Evolutionary conservation across 2,329 filamentous ascomycete genomes (phyloP).

Genomic region (Colletotrichum australisinense): DNA sequence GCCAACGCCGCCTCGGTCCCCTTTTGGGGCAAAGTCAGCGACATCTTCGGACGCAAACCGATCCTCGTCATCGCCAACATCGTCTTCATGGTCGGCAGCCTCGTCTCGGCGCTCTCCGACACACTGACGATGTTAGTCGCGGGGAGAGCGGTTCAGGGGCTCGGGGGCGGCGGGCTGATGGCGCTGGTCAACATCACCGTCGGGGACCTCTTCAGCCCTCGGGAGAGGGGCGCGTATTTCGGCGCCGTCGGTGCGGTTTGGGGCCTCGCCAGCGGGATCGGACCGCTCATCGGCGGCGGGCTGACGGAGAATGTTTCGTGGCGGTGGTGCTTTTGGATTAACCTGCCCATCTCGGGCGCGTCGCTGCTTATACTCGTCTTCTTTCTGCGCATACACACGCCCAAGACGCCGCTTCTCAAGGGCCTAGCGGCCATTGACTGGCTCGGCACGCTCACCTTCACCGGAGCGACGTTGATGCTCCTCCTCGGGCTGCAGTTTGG

Average conservation of each 20-base stretch:
- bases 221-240: constrained; percentile 63
- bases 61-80: constrained; percentile 61
- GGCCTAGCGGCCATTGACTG: constrained; percentile 74
- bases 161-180: constrained; percentile 68
- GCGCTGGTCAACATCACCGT: constrained; percentile 71
- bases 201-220: constrained; percentile 65
- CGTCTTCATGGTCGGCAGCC: constrained; percentile 66
- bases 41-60: constrained; percentile 69
- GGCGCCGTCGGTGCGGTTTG: constrained; percentile 67
- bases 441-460: constrained; percentile 67
- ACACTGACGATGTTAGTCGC: constrained; percentile 30
- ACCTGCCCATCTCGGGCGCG: constrained; percentile 62
- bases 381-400: constrained; percentile 76
- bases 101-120: constrained; percentile 61
- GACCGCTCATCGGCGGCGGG: constrained; percentile 75
- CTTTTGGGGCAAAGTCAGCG: constrained; percentile 74
- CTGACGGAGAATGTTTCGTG: constrained; percentile 74
- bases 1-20: constrained; percentile 75
- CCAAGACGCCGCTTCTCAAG: constrained; percentile 65
- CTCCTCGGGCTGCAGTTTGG: constrained; percentile 89
- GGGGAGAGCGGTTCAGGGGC: constrained; percentile 58
- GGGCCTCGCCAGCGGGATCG: constrained; percentile 74
- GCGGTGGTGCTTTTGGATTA: constrained; percentile 79
- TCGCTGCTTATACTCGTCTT: constrained; percentile 65
- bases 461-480: constrained; percentile 86